Percentiles rank a stretch among this genome's conserved stretches.
phyloP scores from a whole-genome alignment of 805 yeast species.

The Kurtzmaniella fragi region DNA sequence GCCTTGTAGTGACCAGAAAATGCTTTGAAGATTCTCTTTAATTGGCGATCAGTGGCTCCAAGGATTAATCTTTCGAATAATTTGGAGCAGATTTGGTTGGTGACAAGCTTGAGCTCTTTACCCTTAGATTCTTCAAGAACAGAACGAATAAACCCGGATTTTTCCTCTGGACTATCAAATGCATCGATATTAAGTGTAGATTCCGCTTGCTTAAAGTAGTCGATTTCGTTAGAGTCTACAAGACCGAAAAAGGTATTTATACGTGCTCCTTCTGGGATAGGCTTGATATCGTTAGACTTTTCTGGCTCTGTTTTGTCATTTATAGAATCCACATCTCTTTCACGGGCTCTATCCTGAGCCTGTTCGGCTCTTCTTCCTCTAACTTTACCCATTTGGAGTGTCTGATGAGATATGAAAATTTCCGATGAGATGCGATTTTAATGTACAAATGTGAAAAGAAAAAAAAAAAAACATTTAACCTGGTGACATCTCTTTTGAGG shows the following conservation, averaged over 20 bases:
- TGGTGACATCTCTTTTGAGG: too few relatives aligned
- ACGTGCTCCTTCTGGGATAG: conserved; percentile 5
- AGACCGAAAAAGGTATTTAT: conserved; percentile 70
- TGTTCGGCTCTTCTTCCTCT: conserved; percentile 42
- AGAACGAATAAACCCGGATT: conserved; percentile 63
- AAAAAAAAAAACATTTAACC: too few relatives aligned
- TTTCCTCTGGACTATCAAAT: conserved; percentile 69
- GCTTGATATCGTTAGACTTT: conserved; percentile 5
- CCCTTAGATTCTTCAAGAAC: conserved; percentile 84
- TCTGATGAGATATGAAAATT: neutral
- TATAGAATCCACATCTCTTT: conserved; percentile 9
- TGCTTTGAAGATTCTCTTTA: conserved; percentile 58
- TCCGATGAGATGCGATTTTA: too few relatives aligned
- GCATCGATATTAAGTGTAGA: conserved; percentile 77
- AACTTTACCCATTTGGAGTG: conserved; percentile 12
- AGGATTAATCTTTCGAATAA: conserved; percentile 82
- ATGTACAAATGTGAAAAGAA: too few relatives aligned
- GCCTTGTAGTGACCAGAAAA: conserved; percentile 74
- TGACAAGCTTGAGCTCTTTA: conserved; percentile 85
- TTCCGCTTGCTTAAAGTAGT: conserved; percentile 91
- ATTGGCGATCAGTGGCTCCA: conserved; percentile 56
- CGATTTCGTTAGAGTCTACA: conserved; percentile 77
- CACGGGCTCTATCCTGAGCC: conserved; percentile 1
- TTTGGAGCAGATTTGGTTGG: conserved; percentile 93
- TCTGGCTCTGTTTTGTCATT: conserved; percentile 5